Evolutionary conservation across 352 stramenopile genomes (phyloP), one percentile per base, ranked within the genome.

Genomic region (Phytophthora sansomeana): DNA sequence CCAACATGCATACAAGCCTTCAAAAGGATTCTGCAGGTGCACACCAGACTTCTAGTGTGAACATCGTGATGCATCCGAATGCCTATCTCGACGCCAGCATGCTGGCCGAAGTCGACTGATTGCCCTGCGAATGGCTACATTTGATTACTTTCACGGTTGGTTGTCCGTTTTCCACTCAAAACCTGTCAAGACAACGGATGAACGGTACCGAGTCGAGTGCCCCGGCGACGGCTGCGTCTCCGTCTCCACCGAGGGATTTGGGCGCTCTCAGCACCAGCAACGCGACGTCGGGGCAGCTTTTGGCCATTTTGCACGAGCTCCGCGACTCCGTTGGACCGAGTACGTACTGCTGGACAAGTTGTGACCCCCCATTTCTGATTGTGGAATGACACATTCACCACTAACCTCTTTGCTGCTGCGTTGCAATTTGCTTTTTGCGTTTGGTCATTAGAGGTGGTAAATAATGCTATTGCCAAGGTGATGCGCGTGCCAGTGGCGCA

Each of bases 391-490:
- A 53, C 43, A 57, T 58, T 41, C 35, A 6, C 16, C 14, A 58
- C 38, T 65, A 69, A 67, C 19, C 14, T 57, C 38, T 19, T 51
- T 41, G 36, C 9, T 48, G 7, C 57, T 59, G 29, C 10, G 29
- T 58, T 58, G 53, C 19, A 41, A 35, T 71, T 29, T 64, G 32
- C 13, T 35, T 36, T 32, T 8, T 41, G 5, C 57, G 19, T 21
- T 47, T 51, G 56, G n/a, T 57, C 36, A 26, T 11, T 63, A 94
- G 85, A 81, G 47, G 71, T 85, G 14, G 83, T 94, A 32, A 80
- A 90, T 58, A 83, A 79, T 69, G 82, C 85, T n/a, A 80, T 94
- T 55, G 67, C 64, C 14, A 92, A 88, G 38, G 83, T 94, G 53
- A 83, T 94, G 65, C 63, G 49, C 5, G 5, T 65, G 5, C 59